Base-by-base conservation (phyloP, 768 basidiomycete species). In the Cystofilobasidium capitatum region DNA sequence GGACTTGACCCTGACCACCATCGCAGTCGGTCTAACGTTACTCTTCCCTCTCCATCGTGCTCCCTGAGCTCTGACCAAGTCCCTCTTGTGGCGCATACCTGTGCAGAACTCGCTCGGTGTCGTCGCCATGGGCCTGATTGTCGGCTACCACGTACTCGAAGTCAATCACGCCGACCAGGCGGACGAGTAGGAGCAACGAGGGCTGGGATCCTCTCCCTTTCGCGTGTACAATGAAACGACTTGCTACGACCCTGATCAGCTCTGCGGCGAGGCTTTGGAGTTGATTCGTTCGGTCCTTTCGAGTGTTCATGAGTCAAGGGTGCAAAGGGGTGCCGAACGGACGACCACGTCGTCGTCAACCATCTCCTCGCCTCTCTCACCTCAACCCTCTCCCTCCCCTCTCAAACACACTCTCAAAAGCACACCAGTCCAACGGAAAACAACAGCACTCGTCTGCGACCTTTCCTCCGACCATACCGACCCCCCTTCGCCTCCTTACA, bases 341-440 rank as follows among this genome's bases (percentile, higher is more conserved):
- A n/a, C n/a, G n/a, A n/a, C n/a, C n/a, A n/a, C n/a, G n/a, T n/a
- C 8, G 13, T 22, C 26, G 24, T 42, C 63, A 29, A 58, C 59
- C 39, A 59, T 55, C 45, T 66, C 62, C 36, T 59, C 47, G 31
- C 55, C 61, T 7, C 45, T 40, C 17, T 58, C 42, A n/a, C 58
- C 5, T 62, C 66, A 67, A 35, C 58, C 59, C 33, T 42, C 39
- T 22, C 31, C 42, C n/a, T 70, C 66, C 39, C 69, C 66, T 33
- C 64, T n/a, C n/a, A n/a, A n/a, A n/a, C n/a, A n/a, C n/a, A n/a
- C n/a, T n/a, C n/a, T n/a, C n/a, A n/a, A n/a, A n/a, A n/a, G n/a
- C n/a, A n/a, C n/a, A n/a, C n/a, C n/a, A n/a, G n/a, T n/a, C n/a
- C n/a, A n/a, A n/a, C n/a, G n/a, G n/a, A n/a, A n/a, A n/a, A n/a